Base-by-base conservation (phyloP, 2,329 filamentous ascomycete genomes). In the Calonectria fujianensis region DNA sequence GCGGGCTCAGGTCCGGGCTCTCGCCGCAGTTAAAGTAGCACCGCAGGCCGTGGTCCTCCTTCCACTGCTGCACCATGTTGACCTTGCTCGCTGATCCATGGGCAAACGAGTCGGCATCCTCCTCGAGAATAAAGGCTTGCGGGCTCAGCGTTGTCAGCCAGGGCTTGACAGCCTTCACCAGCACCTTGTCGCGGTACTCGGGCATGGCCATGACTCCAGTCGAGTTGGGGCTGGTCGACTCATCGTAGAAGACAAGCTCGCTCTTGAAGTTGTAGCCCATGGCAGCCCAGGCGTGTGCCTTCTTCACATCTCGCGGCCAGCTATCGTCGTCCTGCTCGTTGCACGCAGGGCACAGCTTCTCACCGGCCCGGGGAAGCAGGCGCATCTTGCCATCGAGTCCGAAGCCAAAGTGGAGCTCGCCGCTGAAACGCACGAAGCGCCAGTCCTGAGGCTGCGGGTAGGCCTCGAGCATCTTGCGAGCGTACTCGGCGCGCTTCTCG, bases 331-430 rank as follows among this genome's bases (percentile, higher is more conserved):
- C 74, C n/a, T 69, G 68, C 7, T 76, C 64, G 14, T 35, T 73
- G 72, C 84, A 85, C 2, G 18, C 35, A 3, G 82, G 76, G 39
- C 84, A 85, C 51, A 81, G 78, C 51, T 77, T 79, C 79, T 85
- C 84, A n/a, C 84, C 84, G 14, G 82, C 70, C 35, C 83, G 74
- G 14, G 84, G 84, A 9, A 85, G 72, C 16, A 85, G 74, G 3
- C 84, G 81, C 80, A 85, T 81, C 72, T 79, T 81, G 54, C 84
- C 84, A 65, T 85, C 84, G 16, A 84, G 81, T 16, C 84, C 84
- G 73, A 85, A 85, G 2, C 83, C 84, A 76, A 85, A 85, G 72
- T 85, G 84, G 63, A 85, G 77, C 76, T 85, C 84, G 16, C 80
- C 79, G 71, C 84, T 85, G 78, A 85, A 85, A 6, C 84, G 80